Percentiles rank a stretch among this genome's conserved stretches.
These are phyloP conservation scores for Tylopilus intermedius DNA, from an alignment of 768 basidiomycete species.

Conservation along the genomic window DNA sequence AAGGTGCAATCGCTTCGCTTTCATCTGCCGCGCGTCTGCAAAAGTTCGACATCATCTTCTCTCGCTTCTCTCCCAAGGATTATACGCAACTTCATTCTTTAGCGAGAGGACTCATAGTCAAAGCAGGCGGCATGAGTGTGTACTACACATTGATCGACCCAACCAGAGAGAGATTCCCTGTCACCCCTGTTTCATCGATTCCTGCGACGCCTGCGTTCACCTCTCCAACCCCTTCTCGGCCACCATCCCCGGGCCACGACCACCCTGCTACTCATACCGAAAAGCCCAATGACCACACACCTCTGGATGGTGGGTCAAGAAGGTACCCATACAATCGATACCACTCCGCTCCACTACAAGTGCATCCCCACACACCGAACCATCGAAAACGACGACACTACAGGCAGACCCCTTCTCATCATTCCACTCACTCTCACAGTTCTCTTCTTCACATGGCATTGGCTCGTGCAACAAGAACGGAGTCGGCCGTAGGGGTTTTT, in stretches of 20 bases:
- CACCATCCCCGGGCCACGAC: slow-evolving; percentile 26
- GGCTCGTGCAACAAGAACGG: slow-evolving; percentile 31
- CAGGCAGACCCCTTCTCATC: slow-evolving; percentile 15
- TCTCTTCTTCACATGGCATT: slow-evolving; percentile 38
- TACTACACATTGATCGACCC: slow-evolving; percentile 64
- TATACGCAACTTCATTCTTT: slow-evolving; percentile 47
- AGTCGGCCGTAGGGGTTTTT: slow-evolving; percentile 66
- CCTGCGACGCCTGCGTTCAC: slow-evolving; percentile 32
- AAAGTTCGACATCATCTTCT: slow-evolving; percentile 54
- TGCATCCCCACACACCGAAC: slow-evolving; percentile 2
- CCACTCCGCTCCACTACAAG: slow-evolving; percentile 4
- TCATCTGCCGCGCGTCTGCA: slow-evolving; percentile 51
- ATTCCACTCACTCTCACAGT: slow-evolving; percentile 32
- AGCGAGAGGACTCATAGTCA: slow-evolving; percentile 46
- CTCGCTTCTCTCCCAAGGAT: slow-evolving; percentile 55
- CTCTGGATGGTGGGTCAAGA: neutral
- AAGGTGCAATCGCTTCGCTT: slow-evolving; percentile 49
- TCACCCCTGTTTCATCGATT: slow-evolving; percentile 39
- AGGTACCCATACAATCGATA: neutral
- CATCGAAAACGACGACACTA: slow-evolving; percentile 11
- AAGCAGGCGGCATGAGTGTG: slow-evolving; percentile 57
- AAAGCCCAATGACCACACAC: neutral
- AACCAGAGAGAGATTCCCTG: slow-evolving; percentile 53
- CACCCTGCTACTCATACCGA: neutral
- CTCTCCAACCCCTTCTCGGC: slow-evolving; percentile 31